phyloP scores from a whole-genome alignment of 176 grass and related monocot genomes.

The Neostapfia colusana region DNA sequence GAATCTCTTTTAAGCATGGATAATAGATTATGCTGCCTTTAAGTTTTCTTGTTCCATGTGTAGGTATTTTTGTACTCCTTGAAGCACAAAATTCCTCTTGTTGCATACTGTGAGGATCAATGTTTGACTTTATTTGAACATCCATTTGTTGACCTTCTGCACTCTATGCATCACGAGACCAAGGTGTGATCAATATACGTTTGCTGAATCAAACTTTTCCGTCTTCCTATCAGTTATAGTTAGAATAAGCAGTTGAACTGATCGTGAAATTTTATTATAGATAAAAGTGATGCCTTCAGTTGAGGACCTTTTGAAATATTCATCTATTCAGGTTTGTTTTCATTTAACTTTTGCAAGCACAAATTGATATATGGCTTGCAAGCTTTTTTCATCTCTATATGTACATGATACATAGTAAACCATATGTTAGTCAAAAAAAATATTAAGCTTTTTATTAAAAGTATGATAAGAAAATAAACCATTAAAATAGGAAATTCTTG shows the following conservation, averaged over 20 bases:
- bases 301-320: conserved; percentile 63
- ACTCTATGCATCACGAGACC: conserved; percentile 61
- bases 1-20: background rate
- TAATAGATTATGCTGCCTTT: background rate
- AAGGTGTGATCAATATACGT: conserved; percentile 55
- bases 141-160: conserved; percentile 64
- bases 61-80: conserved; percentile 82
- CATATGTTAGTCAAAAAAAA: conserved; percentile 1
- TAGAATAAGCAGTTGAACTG: background rate
- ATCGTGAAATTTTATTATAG: conserved; percentile 46
- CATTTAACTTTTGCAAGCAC: conserved; percentile 1
- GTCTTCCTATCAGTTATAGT: conserved; percentile 9
- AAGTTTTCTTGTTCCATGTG: conserved; percentile 33
- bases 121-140: conserved; percentile 79
- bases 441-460: background rate
- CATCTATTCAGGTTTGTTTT: conserved; percentile 74
- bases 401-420: background rate
- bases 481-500: background rate
- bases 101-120: conserved; percentile 63
- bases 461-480: conserved; percentile 8
- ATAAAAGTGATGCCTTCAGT: conserved; percentile 68
- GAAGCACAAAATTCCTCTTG: conserved; percentile 73
- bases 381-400: background rate
- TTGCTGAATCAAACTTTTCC: background rate
- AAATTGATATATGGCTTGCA: conserved; percentile 10